Evolutionary conservation across 768 basidiomycete genomes (phyloP).

Genomic region (Cantharellus cinnabarinus): DNA sequence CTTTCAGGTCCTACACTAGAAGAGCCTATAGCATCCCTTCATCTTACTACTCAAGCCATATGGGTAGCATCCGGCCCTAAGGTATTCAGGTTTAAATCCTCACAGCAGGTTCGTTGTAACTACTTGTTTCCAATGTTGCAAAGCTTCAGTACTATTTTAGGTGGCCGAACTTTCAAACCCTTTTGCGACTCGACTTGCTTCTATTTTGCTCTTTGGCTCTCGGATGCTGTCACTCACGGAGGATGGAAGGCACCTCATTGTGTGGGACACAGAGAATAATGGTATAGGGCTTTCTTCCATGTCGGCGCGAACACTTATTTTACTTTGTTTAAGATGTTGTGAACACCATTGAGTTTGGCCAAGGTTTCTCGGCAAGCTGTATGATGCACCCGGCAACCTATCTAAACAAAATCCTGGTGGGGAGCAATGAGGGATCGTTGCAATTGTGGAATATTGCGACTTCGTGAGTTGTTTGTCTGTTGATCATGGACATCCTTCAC

Average conservation of each 20-base stretch:
- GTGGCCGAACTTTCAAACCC: slow-evolving; percentile 42
- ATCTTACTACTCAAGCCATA: slow-evolving; percentile 69
- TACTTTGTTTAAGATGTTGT: slow-evolving; percentile 10
- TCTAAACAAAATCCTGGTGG: slow-evolving; percentile 82
- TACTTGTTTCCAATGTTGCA: neutral
- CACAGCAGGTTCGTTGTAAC: slow-evolving; percentile 47
- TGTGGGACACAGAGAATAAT: slow-evolving; percentile 49
- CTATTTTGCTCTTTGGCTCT: slow-evolving; percentile 60
- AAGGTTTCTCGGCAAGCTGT: slow-evolving; percentile 65
- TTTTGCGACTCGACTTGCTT: slow-evolving; percentile 35
- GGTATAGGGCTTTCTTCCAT: slow-evolving; percentile 23
- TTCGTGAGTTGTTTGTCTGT: slow-evolving; percentile 27
- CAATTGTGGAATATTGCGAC: slow-evolving; percentile 92
- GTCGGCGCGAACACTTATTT: neutral
- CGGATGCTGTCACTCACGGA: slow-evolving; percentile 63
- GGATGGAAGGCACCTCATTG: slow-evolving; percentile 51
- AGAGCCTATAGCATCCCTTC: slow-evolving; percentile 51
- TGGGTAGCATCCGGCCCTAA: slow-evolving; percentile 56
- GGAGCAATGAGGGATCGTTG: slow-evolving; percentile 57
- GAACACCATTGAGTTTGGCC: slow-evolving; percentile 55
- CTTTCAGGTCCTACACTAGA: slow-evolving; percentile 62
- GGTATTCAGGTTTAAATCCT: slow-evolving; percentile 63
- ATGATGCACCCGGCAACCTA: slow-evolving; percentile 91
- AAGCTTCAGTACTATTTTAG: slow-evolving; percentile 17
- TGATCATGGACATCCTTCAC: neutral